Percentiles rank a stretch among this genome's conserved stretches.
Conservation (phyloP, 257 asterid genomes). For the Lavandula angustifolia region DNA sequence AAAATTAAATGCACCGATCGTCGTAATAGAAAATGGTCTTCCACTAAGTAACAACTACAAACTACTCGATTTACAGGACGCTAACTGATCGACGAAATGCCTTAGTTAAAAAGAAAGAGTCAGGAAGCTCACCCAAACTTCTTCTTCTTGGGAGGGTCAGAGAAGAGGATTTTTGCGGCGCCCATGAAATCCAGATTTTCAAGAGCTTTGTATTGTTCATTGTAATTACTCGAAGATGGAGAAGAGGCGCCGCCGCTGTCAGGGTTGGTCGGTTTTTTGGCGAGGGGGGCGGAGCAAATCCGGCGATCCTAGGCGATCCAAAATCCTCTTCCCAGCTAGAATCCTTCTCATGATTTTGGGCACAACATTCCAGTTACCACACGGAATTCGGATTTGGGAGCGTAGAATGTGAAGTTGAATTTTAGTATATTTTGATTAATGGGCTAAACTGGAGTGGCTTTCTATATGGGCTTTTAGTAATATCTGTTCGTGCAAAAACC, state of each 20-base stretch:
- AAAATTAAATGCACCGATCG: not conserved
- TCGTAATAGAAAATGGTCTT: not conserved
- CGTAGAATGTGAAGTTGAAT: not conserved
- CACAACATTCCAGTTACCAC: conserved; percentile 30
- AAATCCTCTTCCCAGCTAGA: conserved; percentile 38
- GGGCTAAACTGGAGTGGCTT: not conserved
- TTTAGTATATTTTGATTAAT: not conserved
- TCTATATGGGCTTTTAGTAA: not conserved
- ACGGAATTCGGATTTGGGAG: not conserved
- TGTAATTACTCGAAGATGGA: conserved; percentile 40
- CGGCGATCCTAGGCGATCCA: conserved; percentile 43
- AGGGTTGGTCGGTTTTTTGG: conserved; percentile 38
- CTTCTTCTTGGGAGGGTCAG: conserved; percentile 59
- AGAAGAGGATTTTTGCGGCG: conserved; percentile 69
- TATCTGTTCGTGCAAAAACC: no score
- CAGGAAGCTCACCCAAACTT: conserved; percentile 59
- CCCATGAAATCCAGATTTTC: conserved; percentile 60
- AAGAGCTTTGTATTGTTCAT: conserved; percentile 67
- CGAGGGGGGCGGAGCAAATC: conserved; percentile 38
- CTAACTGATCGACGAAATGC: conserved; percentile 33
- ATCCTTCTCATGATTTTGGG: conserved; percentile 42
- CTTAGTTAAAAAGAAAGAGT: conserved; percentile 21
- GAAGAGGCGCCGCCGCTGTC: conserved; percentile 35
- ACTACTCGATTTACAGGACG: conserved; percentile 31
- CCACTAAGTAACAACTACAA: not conserved